Evolutionary conservation across 1,284 basidiomycete genomes (phyloP).

Genomic region (Leccinum pachyderme): DNA sequence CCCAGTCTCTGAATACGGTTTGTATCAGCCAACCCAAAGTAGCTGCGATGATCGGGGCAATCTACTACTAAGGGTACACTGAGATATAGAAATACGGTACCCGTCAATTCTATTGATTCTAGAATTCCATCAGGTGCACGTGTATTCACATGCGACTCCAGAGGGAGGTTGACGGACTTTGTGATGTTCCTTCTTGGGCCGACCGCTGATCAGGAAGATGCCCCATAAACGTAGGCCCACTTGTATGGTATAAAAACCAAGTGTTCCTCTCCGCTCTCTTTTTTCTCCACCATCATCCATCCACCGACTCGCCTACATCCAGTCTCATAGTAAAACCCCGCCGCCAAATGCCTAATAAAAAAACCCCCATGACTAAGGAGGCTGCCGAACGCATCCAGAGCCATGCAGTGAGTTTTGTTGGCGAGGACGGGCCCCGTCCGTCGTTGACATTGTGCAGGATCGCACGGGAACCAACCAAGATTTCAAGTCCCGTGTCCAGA

Average conservation of each 20-base stretch:
- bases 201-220: not conserved
- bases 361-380: slow-evolving; percentile 7
- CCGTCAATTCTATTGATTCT: not conserved
- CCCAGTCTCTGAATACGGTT: not conserved
- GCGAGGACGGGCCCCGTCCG: not conserved
- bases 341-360: slow-evolving; percentile 2
- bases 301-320: not conserved
- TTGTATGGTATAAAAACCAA: slow-evolving; percentile 7
- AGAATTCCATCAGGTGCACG: not conserved
- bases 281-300: not conserved
- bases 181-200: not conserved
- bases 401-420: slow-evolving; percentile 9
- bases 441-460: slow-evolving; percentile 6
- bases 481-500: slow-evolving; percentile 15
- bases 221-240: not conserved
- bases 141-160: not conserved
- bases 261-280: not conserved
- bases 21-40: not conserved
- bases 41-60: not conserved
- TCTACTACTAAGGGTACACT: not conserved
- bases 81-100: not conserved
- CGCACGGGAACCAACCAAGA: slow-evolving; percentile 1
- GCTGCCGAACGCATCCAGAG: slow-evolving; percentile 13
- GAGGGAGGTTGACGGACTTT: not conserved
- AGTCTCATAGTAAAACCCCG: not conserved